These are phyloP conservation scores for Anacardium occidentale DNA, from an alignment of 345 rosid species.

Conservation along the genomic window DNA sequence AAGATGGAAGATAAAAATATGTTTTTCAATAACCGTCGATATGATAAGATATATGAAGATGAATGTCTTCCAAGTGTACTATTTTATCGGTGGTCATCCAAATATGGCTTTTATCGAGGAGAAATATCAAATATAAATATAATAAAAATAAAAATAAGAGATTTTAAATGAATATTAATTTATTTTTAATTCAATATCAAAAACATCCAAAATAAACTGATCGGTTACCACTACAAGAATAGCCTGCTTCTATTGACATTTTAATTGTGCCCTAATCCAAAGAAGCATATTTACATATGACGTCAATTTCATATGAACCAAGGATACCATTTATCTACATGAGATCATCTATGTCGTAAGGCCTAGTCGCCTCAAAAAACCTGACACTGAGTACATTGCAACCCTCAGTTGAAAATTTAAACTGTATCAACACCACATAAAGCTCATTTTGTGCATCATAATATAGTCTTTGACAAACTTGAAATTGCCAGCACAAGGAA, in stretches of 20 bases:
- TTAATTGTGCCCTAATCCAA: not conserved
- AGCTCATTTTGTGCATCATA: not conserved
- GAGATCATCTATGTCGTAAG: not conserved
- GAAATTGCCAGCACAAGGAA: not conserved
- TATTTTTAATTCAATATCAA: no score
- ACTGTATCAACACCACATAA: not conserved
- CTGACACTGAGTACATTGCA: not conserved
- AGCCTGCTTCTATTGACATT: not conserved
- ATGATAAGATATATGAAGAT: no score
- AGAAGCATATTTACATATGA: not conserved
- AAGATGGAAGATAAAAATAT: no score
- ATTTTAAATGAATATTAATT: no score
- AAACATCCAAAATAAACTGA: no score
- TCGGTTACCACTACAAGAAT: no score
- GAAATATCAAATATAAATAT: not conserved
- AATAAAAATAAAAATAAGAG: not conserved
- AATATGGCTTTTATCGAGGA: no score
- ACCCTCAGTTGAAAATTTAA: not conserved
- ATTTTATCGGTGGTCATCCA: no score
- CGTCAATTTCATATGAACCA: not conserved
- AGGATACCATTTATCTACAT: not conserved
- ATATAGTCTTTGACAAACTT: no score
- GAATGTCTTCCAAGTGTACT: no score
- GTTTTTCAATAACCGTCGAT: no score
- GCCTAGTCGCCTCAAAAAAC: not conserved